Conservation (phyloP, 345 rosid genomes). For the Viola odorata region DNA sequence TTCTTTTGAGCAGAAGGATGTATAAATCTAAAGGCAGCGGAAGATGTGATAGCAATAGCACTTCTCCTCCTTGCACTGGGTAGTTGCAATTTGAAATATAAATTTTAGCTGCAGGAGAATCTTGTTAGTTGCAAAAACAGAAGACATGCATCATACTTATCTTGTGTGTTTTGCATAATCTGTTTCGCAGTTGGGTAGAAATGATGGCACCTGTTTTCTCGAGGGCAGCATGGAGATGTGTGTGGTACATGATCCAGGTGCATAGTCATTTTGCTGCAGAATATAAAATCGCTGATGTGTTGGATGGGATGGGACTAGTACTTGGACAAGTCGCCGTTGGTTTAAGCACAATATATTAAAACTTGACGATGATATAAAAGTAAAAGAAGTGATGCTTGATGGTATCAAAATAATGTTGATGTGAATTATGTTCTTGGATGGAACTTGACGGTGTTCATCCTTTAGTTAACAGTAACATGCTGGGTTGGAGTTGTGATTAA, state of each 20-base stretch:
- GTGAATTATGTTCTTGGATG: too few relatives aligned
- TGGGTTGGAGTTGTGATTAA: too few relatives aligned
- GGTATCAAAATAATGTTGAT: background rate
- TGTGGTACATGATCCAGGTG: slow-evolving; percentile 96
- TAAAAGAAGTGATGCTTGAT: background rate
- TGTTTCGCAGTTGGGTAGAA: slow-evolving; percentile 80
- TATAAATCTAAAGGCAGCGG: slow-evolving; percentile 76
- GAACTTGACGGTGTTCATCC: background rate
- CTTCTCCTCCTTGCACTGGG: slow-evolving; percentile 91
- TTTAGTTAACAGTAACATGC: too few relatives aligned
- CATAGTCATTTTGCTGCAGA: background rate
- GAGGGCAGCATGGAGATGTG: slow-evolving; percentile 81
- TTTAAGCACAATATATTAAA: background rate
- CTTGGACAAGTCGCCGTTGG: too few relatives aligned
- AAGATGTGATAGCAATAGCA: slow-evolving; percentile 61
- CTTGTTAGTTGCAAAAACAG: background rate
- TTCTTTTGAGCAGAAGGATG: slow-evolving; percentile 46
- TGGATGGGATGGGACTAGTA: too few relatives aligned
- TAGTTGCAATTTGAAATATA: slow-evolving; percentile 13
- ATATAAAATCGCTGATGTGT: background rate
- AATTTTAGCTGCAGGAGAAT: background rate
- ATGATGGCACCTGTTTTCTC: slow-evolving; percentile 99
- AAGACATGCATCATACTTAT: background rate
- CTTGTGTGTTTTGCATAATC: background rate
- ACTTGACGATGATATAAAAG: background rate